Percentiles rank a stretch among this genome's conserved stretches.
Evolutionary conservation across 176 grass and related monocot genomes (phyloP).

Genomic region (Cenchrus purpureus): DNA sequence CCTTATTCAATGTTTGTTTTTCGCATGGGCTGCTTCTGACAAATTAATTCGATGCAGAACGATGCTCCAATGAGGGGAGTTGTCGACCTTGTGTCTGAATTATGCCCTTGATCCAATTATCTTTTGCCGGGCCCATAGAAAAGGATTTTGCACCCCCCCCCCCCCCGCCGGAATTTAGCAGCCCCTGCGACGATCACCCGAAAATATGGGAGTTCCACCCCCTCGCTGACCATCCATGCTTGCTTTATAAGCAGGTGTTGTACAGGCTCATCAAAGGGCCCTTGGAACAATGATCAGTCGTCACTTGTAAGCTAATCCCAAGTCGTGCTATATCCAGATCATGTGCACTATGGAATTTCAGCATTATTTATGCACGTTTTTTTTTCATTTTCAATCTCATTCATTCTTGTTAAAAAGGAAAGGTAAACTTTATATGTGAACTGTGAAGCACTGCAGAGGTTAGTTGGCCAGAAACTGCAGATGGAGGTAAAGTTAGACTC

Average conservation of each 20-base stretch:
- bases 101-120: conserved; percentile 55
- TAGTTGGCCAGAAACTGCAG: neutral
- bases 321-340: neutral
- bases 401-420: neutral
- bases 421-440: neutral
- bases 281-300: neutral
- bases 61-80: conserved; percentile 80
- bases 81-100: conserved; percentile 65
- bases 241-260: conserved; percentile 36
- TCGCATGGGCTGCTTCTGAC: conserved; percentile 5
- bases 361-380: neutral
- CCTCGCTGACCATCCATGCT: conserved; percentile 5
- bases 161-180: neutral
- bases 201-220: conserved; percentile 17
- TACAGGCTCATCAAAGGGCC: neutral
- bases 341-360: neutral
- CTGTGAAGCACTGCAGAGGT: neutral
- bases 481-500: neutral
- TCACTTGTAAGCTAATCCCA: neutral
- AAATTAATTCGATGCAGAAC: conserved; percentile 60
- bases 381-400: neutral
- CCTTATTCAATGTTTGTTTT: neutral
- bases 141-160: neutral
- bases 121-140: neutral
- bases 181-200: neutral